Base-by-base conservation (phyloP, 2,329 filamentous ascomycete species). In the Fusarium sp. region DNA sequence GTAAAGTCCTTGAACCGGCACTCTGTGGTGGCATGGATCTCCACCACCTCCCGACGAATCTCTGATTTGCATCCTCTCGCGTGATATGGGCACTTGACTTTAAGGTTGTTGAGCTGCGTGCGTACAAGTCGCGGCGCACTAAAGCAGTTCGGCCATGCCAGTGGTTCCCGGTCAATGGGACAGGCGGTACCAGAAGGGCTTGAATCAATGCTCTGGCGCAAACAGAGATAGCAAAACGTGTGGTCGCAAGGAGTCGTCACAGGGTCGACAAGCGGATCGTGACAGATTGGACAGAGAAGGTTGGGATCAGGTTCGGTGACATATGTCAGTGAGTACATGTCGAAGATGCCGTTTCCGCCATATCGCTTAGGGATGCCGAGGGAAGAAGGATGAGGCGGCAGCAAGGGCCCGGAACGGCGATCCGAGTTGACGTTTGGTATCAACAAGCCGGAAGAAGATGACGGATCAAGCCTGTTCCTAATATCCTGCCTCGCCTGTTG, bases 201-300 rank as follows among this genome's bases (percentile, higher is more conserved):
- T 3, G 82, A 83, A 13, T 82, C 78, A 56, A 84, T 83, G 74
- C 83, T 83, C 35, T 83, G 78, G 31, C 83, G 82, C 60, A 92
- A 83, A 77, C 91, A 93, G 6, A 84, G 83, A 61, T 87, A 86
- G 76, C 91, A 93, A 78, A 93, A 93, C 14, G 89, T 90, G 79
- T 93, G 91, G 67, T 91, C 89, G 80, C 91, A 93, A 9, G 84
- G 83, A 1, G 90, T 92, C 47, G 90, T 90, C 57, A 90, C 84
- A 0, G 91, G 90, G 16, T 88, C 85, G 57, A 92, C 83, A 47
- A 92, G 85, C 4, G 91, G 88, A 13, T 89, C 86, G 74, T 89
- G 89, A 81, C 91, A 93, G 69, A 90, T 87, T 5, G 87, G 87
- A 60, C 85, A 87, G 64, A 89, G 82, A 14, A 88, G 80, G 57